Evolutionary conservation across 768 basidiomycete species (phyloP).

Genomic region (Boletus tylopilopsis): DNA sequence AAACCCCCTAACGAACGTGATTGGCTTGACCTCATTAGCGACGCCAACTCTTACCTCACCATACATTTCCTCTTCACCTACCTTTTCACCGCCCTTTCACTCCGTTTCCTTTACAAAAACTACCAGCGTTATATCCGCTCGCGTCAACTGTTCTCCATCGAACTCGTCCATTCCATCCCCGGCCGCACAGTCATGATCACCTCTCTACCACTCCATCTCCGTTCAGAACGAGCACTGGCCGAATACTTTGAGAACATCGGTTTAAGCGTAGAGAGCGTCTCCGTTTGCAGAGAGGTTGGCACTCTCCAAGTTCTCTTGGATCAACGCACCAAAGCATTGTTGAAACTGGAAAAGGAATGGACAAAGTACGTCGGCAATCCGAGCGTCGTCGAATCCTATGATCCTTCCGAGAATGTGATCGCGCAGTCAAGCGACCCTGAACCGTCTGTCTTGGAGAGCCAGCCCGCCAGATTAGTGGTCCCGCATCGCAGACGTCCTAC

Average conservation of each 20-base stretch:
- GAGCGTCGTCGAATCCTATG: slow-evolving; percentile 77
- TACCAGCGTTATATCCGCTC: slow-evolving; percentile 86
- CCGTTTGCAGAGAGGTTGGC: slow-evolving; percentile 79
- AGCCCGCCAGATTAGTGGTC: slow-evolving; percentile 57
- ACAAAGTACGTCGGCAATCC: slow-evolving; percentile 92
- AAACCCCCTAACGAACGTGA: slow-evolving; percentile 39
- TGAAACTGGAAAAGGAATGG: slow-evolving; percentile 83
- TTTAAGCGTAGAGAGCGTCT: slow-evolving; percentile 88
- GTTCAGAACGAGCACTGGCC: slow-evolving; percentile 79
- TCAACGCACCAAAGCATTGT: slow-evolving; percentile 71
- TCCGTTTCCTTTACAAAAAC: slow-evolving; percentile 85
- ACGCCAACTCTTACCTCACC: slow-evolving; percentile 85
- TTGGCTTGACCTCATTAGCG: slow-evolving; percentile 87
- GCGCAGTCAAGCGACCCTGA: slow-evolving; percentile 48
- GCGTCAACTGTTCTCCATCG: slow-evolving; percentile 90
- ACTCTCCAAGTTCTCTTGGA: slow-evolving; percentile 71
- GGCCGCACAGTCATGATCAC: slow-evolving; percentile 91
- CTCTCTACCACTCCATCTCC: slow-evolving; percentile 78
- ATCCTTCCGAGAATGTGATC: slow-evolving; percentile 58
- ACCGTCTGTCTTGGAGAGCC: slow-evolving; percentile 49
- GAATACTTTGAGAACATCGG: slow-evolving; percentile 93
- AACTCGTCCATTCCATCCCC: slow-evolving; percentile 91
- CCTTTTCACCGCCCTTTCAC: slow-evolving; percentile 82
- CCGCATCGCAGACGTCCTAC: slow-evolving; percentile 78
- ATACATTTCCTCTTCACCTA: slow-evolving; percentile 93